Conservation (phyloP, 208 protist genomes). For the Trypanosomatidae sp. region DNA sequence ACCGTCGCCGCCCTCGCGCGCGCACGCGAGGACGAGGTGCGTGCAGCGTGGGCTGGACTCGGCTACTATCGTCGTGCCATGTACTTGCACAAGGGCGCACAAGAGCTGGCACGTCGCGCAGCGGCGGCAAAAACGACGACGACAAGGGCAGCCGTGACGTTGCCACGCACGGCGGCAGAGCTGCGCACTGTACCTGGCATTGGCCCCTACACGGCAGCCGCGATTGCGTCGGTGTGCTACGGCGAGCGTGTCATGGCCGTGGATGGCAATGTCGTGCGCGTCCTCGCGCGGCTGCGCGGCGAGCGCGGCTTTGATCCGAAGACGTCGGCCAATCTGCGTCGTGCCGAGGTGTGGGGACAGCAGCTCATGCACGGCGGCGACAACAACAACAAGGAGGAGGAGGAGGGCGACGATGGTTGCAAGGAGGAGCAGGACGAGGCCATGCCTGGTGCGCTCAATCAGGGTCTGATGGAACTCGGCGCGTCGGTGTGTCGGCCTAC, state of each 20-base stretch:
- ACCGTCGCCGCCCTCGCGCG: constrained; percentile 56
- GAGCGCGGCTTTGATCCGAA: constrained; percentile 74
- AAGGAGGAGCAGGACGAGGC: too few relatives aligned
- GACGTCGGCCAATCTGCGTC: constrained; percentile 30
- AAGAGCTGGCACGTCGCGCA: constrained; percentile 34
- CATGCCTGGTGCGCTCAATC: constrained; percentile 73
- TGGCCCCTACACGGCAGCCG: constrained; percentile 89
- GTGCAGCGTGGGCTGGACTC: constrained; percentile 81
- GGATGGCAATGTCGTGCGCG: constrained; percentile 90
- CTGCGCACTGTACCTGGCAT: constrained; percentile 80
- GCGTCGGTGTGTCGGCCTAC: constrained; percentile 69
- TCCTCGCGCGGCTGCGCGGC: constrained; percentile 69
- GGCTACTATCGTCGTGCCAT: constrained; percentile 90
- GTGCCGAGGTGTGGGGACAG: constrained; percentile 34
- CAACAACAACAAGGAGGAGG: too few relatives aligned
- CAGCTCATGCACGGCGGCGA: constrained; percentile 28
- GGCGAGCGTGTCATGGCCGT: constrained; percentile 57
- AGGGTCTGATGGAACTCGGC: constrained; percentile 92
- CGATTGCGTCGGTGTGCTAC: constrained; percentile 87
- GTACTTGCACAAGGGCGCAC: constrained; percentile 71
- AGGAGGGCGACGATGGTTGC: too few relatives aligned
- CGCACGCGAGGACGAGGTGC: constrained; percentile 77
- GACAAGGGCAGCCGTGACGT: constrained; percentile 3
- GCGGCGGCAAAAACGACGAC: background rate
- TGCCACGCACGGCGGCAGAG: constrained; percentile 25